Conservation (phyloP, 345 rosid species). For the Iberis pinnata region DNA sequence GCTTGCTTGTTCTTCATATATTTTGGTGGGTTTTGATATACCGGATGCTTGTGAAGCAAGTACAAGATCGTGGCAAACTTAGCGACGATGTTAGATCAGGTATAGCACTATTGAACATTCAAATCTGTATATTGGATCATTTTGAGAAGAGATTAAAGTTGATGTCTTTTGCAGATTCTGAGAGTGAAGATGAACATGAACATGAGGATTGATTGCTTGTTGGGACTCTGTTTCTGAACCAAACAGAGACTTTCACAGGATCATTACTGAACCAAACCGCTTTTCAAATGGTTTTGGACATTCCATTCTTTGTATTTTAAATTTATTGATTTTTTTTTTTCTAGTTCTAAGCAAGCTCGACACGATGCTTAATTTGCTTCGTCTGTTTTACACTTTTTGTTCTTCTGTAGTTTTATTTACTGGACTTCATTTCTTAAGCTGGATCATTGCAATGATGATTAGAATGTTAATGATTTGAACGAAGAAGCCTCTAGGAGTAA, state of each 20-base stretch:
- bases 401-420: no score
- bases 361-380: no score
- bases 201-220: constrained; percentile 53
- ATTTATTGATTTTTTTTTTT: no score
- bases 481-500: no score
- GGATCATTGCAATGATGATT: no score
- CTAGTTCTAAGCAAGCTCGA: no score
- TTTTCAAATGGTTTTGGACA: no score
- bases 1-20: constrained; percentile 71
- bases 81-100: constrained; percentile 94
- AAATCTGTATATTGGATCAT: background rate
- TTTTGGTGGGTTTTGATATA: constrained; percentile 93
- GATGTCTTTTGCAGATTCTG: constrained; percentile 57
- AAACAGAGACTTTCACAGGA: background rate
- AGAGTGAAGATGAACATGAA: constrained; percentile 57
- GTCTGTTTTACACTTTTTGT: no score
- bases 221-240: background rate
- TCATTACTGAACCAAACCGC: no score
- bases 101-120: constrained; percentile 13
- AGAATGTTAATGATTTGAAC: no score
- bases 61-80: constrained; percentile 64
- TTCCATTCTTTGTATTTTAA: no score
- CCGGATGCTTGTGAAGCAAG: constrained; percentile 78
- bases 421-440: no score
- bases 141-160: background rate